Evolutionary conservation across 331 rosid species (phyloP).

Genomic region (Saraca asoca): DNA sequence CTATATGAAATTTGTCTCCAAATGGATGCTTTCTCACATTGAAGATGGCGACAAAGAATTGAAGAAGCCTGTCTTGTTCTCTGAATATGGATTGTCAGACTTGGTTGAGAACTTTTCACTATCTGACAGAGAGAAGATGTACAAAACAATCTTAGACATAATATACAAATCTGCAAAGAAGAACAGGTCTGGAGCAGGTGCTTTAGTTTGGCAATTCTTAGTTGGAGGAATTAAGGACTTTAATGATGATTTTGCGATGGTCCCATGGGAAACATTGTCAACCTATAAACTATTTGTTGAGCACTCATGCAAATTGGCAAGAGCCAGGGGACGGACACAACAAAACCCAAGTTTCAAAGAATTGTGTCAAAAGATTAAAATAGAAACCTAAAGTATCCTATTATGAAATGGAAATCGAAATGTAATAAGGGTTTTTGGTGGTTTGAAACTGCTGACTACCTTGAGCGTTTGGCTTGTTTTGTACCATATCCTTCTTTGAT

Average conservation of each 20-base stretch:
- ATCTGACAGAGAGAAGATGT: constrained; percentile 62
- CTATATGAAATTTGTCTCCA: constrained; percentile 67
- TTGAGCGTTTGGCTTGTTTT: constrained; percentile 19
- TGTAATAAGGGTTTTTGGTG: constrained; percentile 12
- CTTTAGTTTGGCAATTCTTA: constrained; percentile 88
- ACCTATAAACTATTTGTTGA: constrained; percentile 48
- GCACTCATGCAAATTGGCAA: constrained; percentile 84
- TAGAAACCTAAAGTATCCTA: not conserved
- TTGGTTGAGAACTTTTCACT: constrained; percentile 53
- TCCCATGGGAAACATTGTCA: constrained; percentile 64
- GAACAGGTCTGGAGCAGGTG: constrained; percentile 82
- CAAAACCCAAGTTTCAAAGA: constrained; percentile 48
- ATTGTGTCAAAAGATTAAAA: constrained; percentile 51
- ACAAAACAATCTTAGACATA: constrained; percentile 48
- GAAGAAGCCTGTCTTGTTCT: constrained; percentile 83
- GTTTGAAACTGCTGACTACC: constrained; percentile 4
- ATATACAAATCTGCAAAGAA: constrained; percentile 80
- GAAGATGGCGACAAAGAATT: constrained; percentile 81
- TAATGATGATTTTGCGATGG: constrained; percentile 80
- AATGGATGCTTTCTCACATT: constrained; percentile 97
- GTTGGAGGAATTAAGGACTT: constrained; percentile 75
- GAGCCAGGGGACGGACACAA: constrained; percentile 44
- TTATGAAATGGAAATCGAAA: constrained; percentile 20
- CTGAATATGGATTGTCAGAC: constrained; percentile 82
- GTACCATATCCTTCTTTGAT: constrained; percentile 33